Conservation (phyloP, 441 rosid genomes). For the Erodium trifolium region DNA sequence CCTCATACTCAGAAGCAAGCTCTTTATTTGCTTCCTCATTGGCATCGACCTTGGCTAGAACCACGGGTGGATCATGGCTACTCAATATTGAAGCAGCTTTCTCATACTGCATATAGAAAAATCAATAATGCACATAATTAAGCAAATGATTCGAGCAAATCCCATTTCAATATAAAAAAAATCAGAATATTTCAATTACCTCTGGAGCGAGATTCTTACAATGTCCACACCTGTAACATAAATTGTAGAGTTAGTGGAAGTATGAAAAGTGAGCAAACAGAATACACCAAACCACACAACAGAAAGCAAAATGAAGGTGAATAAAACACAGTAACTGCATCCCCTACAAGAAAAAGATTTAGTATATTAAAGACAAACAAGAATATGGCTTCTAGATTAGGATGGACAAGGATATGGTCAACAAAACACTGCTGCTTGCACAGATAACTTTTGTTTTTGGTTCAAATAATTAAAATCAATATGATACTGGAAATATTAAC, state of each 20-base stretch:
- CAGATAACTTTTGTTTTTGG: neutral
- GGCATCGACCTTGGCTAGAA: conserved; percentile 87
- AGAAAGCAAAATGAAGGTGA: neutral
- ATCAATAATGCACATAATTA: neutral
- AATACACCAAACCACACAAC: neutral
- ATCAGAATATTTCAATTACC: conserved; percentile 33
- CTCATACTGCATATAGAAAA: conserved; percentile 51
- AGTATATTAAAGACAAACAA: no score
- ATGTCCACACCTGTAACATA: conserved; percentile 77
- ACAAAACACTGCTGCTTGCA: neutral
- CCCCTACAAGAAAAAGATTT: no score
- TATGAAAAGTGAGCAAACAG: neutral
- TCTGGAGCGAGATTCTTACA: conserved; percentile 93
- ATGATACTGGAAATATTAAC: neutral
- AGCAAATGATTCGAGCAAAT: neutral
- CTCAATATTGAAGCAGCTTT: conserved; percentile 79
- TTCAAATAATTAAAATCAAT: neutral
- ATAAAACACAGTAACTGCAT: no score
- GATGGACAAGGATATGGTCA: neutral
- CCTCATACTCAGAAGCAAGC: conserved; percentile 45
- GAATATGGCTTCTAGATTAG: neutral
- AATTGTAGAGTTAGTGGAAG: neutral
- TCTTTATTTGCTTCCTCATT: conserved; percentile 66
- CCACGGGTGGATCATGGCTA: conserved; percentile 51
- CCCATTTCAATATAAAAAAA: neutral